These are phyloP conservation scores for Aspergillus sergii DNA, from an alignment of 2,329 filamentous ascomycete genomes.

Conservation along the genomic window DNA sequence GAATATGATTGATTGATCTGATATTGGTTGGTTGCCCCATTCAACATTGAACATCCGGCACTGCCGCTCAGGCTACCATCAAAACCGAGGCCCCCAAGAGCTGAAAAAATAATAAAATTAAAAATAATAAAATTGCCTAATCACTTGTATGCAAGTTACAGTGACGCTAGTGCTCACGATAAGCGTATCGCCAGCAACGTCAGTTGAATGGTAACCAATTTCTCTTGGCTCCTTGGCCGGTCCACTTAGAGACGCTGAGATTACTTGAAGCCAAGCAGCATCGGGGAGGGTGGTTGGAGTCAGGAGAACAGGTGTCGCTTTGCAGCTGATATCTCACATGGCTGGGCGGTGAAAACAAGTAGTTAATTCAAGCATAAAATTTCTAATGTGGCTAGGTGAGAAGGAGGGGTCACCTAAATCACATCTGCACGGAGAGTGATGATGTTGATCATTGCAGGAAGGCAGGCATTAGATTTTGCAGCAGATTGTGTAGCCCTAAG, in stretches of 20 bases:
- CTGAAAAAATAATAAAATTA: not conserved
- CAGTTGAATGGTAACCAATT: conserved; percentile 26
- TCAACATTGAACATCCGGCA: conserved; percentile 4
- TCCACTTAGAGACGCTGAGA: conserved; percentile 18
- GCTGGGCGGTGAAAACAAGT: not conserved
- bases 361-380: not conserved
- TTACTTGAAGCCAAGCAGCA: conserved; percentile 11
- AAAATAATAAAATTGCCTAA: conserved; percentile 14
- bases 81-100: not conserved
- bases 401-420: not conserved
- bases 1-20: conserved; percentile 2
- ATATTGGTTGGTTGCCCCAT: not conserved
- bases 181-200: conserved; percentile 40
- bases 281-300: not conserved
- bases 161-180: conserved; percentile 21
- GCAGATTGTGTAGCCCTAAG: conserved; percentile 3
- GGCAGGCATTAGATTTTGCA: not conserved
- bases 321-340: conserved; percentile 35
- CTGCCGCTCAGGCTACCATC: conserved; percentile 1
- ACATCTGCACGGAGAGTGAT: not conserved
- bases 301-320: conserved; percentile 13
- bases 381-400: not conserved
- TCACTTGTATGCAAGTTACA: conserved; percentile 8
- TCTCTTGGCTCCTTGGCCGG: conserved; percentile 28
- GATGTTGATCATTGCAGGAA: conserved; percentile 2